Evolutionary conservation across 2,329 filamentous ascomycete species (phyloP).

Genomic region (Domatiomyces globalis): DNA sequence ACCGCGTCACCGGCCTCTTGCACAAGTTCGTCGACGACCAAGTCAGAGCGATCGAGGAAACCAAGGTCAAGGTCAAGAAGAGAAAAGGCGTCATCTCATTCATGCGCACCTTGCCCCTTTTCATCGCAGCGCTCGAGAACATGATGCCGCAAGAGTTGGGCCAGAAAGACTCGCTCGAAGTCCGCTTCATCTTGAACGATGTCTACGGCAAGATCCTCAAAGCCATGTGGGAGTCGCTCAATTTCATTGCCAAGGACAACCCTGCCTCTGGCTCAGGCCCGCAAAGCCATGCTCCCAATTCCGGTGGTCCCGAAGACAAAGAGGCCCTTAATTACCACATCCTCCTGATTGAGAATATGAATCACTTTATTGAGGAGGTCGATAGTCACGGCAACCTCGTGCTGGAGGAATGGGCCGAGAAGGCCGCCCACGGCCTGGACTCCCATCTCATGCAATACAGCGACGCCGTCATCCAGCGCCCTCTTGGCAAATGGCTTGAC

Average conservation of each 20-base stretch:
- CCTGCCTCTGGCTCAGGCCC: slow-evolving; percentile 36
- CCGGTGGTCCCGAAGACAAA: slow-evolving; percentile 71
- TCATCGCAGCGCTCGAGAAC: slow-evolving; percentile 68
- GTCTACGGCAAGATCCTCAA: slow-evolving; percentile 82
- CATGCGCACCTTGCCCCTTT: slow-evolving; percentile 82
- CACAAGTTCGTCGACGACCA: slow-evolving; percentile 87
- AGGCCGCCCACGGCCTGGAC: slow-evolving; percentile 61
- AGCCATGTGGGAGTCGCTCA: slow-evolving; percentile 93
- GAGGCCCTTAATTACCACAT: slow-evolving; percentile 96
- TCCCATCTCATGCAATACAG: slow-evolving; percentile 85
- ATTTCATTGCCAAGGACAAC: slow-evolving; percentile 71
- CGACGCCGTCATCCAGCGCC: slow-evolving; percentile 72
- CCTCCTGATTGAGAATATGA: slow-evolving; percentile 96
- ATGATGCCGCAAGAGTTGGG: slow-evolving; percentile 48
- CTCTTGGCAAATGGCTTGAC: slow-evolving; percentile 70
- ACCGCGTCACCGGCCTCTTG: slow-evolving; percentile 60
- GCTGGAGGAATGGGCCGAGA: slow-evolving; percentile 67
- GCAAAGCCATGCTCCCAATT: slow-evolving; percentile 10
- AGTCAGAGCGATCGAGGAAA: slow-evolving; percentile 89
- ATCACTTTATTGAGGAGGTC: slow-evolving; percentile 87
- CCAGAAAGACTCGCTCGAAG: slow-evolving; percentile 46
- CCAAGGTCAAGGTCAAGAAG: slow-evolving; percentile 98
- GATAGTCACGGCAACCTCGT: slow-evolving; percentile 60
- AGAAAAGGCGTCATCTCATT: slow-evolving; percentile 92
- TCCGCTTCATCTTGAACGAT: slow-evolving; percentile 66